A percentile compares a stretch with the other conserved stretches of the same genome.
Conservation (phyloP, 1,139 yeast genomes). For the Meyerozyma carpophila region DNA sequence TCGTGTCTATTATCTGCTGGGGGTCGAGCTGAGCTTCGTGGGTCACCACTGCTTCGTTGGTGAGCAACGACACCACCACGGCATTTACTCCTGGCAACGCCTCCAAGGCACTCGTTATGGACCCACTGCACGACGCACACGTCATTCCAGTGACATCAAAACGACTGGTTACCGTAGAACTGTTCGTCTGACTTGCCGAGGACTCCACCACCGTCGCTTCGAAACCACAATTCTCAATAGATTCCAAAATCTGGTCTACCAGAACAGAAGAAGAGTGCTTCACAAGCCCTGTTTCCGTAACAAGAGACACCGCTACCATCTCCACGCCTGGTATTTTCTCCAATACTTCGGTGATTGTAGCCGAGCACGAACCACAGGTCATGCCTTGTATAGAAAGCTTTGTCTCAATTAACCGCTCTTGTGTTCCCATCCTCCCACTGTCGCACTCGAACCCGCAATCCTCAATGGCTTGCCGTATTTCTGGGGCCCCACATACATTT, state of each 20-base stretch:
- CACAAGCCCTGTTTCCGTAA: slow-evolving; percentile 33
- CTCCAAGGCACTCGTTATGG: slow-evolving; percentile 11
- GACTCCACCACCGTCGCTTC: slow-evolving; percentile 20
- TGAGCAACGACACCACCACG: slow-evolving; percentile 61
- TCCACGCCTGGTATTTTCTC: slow-evolving; percentile 19
- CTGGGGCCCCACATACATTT: slow-evolving; percentile 10
- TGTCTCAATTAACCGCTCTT: slow-evolving; percentile 4
- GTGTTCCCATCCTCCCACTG: slow-evolving; percentile 12
- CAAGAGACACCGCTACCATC: slow-evolving; percentile 30
- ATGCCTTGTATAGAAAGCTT: slow-evolving; percentile 21
- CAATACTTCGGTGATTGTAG: slow-evolving; percentile 28
- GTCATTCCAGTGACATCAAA: not conserved
- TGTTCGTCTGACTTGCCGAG: not conserved
- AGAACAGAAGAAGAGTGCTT: slow-evolving; percentile 12
- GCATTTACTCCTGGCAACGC: slow-evolving; percentile 18
- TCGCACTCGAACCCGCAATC: slow-evolving; percentile 71
- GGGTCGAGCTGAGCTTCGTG: not conserved
- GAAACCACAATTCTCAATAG: slow-evolving; percentile 37
- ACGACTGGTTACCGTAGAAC: slow-evolving; percentile 1
- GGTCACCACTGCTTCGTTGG: slow-evolving; percentile 61
- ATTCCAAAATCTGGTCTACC: slow-evolving; percentile 12
- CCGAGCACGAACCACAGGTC: slow-evolving; percentile 41
- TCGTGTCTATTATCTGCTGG: slow-evolving; percentile 15
- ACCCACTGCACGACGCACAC: slow-evolving; percentile 2
- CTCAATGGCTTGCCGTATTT: slow-evolving; percentile 49